Evolutionary conservation across 1,284 basidiomycete genomes (phyloP).

Genomic region (Trichosporon faecale): DNA sequence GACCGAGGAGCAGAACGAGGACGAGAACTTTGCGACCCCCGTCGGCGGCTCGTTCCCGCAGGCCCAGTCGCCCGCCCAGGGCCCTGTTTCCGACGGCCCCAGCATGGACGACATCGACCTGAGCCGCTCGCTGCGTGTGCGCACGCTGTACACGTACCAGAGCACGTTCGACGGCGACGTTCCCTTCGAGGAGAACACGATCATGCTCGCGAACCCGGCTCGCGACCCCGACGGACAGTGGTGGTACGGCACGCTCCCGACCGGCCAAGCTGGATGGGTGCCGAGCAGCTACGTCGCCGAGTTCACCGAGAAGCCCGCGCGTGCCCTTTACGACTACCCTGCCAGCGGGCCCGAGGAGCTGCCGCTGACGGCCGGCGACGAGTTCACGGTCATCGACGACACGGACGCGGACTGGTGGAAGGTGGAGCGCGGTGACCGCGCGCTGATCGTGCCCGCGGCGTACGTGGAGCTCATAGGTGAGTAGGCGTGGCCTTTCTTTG

Average conservation of each 20-base stretch:
- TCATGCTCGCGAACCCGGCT: conserved; percentile 77
- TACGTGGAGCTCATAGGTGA: conserved; percentile 87
- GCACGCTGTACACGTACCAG: conserved; percentile 77
- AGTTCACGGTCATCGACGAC: conserved; percentile 71
- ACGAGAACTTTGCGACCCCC: conserved; percentile 52
- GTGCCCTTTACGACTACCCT: conserved; percentile 73
- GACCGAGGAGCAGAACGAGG: conserved; percentile 39
- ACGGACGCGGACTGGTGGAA: conserved; percentile 90
- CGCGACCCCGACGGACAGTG: conserved; percentile 68
- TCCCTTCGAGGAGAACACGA: conserved; percentile 74
- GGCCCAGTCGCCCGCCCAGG: conserved; percentile 3
- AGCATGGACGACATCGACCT: conserved; percentile 26
- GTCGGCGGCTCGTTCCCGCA: neutral
- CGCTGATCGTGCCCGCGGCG: conserved; percentile 82
- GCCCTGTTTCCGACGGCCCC: conserved; percentile 19
- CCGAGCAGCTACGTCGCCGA: conserved; percentile 83
- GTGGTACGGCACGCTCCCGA: conserved; percentile 79
- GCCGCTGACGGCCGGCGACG: conserved; percentile 73
- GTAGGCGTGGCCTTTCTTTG: conserved; percentile 60
- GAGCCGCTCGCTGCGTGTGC: conserved; percentile 59
- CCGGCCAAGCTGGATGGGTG: conserved; percentile 78
- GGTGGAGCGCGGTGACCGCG: conserved; percentile 73
- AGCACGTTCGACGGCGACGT: conserved; percentile 84
- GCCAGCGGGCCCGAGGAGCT: conserved; percentile 71
- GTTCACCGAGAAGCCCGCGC: conserved; percentile 46